These are phyloP conservation scores for Rhododendron ovatum DNA, from an alignment of 148 eudicot genomes.

Conservation along the genomic window DNA sequence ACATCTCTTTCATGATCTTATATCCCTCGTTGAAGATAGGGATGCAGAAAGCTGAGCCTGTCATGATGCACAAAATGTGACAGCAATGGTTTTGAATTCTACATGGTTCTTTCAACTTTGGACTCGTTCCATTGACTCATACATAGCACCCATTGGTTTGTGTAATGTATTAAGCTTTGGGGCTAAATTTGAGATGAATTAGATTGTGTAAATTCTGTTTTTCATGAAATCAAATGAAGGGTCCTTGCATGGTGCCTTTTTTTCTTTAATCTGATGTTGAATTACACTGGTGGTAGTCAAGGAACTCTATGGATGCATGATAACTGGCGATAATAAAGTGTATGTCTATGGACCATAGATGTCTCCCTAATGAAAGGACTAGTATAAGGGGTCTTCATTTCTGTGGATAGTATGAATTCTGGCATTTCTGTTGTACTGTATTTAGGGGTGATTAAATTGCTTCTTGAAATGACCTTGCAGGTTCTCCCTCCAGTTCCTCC, in stretches of 20 bases:
- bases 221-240: background rate
- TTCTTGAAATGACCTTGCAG: slow-evolving; percentile 28
- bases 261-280: background rate
- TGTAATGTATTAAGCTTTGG: background rate
- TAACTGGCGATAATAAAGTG: background rate
- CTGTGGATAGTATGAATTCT: background rate
- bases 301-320: background rate
- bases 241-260: background rate
- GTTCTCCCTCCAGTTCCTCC: slow-evolving; percentile 84
- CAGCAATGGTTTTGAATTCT: background rate
- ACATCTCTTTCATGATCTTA: background rate
- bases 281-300: background rate
- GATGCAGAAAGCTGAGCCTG: background rate
- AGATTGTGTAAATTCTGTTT: background rate
- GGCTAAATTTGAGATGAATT: background rate
- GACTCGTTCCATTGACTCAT: background rate
- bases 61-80: background rate
- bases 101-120: background rate
- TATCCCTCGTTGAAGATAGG: background rate
- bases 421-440: background rate
- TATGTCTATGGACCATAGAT: background rate
- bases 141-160: background rate
- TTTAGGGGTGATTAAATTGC: background rate
- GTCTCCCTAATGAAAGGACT: background rate
- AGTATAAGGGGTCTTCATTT: background rate